Conservation (phyloP, 305 asterid genomes). For the Andrographis paniculata region DNA sequence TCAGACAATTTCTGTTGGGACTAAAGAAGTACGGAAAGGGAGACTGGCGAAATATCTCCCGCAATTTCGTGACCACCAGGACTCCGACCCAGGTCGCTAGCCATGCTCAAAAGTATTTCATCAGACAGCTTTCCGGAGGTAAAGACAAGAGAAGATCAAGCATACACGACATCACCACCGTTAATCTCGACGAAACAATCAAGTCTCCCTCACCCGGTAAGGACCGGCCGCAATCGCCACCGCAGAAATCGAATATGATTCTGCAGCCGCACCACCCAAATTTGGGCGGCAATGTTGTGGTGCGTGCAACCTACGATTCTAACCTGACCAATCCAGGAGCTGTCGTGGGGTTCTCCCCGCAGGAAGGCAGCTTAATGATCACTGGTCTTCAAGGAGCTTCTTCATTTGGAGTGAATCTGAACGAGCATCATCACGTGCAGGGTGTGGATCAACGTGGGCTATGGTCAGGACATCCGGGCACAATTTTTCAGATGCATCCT, state of each 20-base stretch:
- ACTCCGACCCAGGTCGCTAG: conserved; percentile 94
- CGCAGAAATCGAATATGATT: conserved; percentile 26
- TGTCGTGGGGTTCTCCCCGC: conserved; percentile 31
- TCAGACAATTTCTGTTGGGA: conserved; percentile 81
- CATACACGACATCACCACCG: conserved; percentile 82
- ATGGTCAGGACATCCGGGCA: conserved; percentile 34
- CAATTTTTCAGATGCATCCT: conserved; percentile 40
- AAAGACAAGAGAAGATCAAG: conserved; percentile 88
- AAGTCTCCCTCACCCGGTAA: conserved; percentile 35
- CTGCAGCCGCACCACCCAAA: conserved; percentile 20
- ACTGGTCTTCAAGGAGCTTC: conserved; percentile 23
- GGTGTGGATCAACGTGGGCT: conserved; percentile 30
- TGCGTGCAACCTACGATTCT: conserved; percentile 24
- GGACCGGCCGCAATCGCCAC: conserved; percentile 26
- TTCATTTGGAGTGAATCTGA: conserved; percentile 28
- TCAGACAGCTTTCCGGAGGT: conserved; percentile 73
- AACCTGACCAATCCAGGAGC: conserved; percentile 30
- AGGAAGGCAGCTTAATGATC: conserved; percentile 16
- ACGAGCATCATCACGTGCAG: conserved; percentile 27
- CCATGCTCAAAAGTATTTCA: conserved; percentile 87
- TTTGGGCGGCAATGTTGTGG: conserved; percentile 25
- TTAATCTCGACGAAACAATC: conserved; percentile 31
- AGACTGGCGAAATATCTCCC: conserved; percentile 85
- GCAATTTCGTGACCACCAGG: conserved; percentile 70
- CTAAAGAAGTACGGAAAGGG: conserved; percentile 90